A percentile compares a stretch with the other conserved stretches of the same genome.
Evolutionary conservation across 1,284 basidiomycete species (phyloP).

Genomic region (Mycosarcoma mackinlayi): DNA sequence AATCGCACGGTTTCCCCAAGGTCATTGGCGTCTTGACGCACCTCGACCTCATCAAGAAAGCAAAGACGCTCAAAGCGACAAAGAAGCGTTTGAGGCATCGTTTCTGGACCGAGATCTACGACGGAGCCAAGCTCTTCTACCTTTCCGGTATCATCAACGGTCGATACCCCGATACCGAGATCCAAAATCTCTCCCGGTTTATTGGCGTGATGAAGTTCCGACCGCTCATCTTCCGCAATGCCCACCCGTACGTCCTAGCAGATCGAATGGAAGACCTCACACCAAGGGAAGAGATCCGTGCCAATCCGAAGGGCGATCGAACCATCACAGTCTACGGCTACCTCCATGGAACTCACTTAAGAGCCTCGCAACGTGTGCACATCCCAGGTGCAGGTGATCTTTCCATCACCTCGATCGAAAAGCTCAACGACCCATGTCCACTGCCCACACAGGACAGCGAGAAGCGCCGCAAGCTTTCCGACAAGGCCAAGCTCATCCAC

Average conservation of each 20-base stretch:
- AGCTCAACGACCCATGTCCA: slow-evolving; percentile 92
- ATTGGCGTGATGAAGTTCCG: slow-evolving; percentile 99
- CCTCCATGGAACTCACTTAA: slow-evolving; percentile 73
- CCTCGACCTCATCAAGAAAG: slow-evolving; percentile 95
- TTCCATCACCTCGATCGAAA: slow-evolving; percentile 78
- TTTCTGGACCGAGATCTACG: slow-evolving; percentile 99
- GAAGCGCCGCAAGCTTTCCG: slow-evolving; percentile 89
- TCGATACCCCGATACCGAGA: slow-evolving; percentile 96
- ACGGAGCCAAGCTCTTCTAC: slow-evolving; percentile 98
- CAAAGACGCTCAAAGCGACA: slow-evolving; percentile 84
- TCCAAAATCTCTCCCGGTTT: slow-evolving; percentile 90
- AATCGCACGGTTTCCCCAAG: slow-evolving; percentile 97
- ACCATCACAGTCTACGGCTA: slow-evolving; percentile 95
- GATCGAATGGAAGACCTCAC: slow-evolving; percentile 97
- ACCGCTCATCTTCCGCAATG: slow-evolving; percentile 93
- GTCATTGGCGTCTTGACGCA: slow-evolving; percentile 96
- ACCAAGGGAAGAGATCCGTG: slow-evolving; percentile 82
- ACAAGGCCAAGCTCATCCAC: slow-evolving; percentile 94
- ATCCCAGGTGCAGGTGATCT: slow-evolving; percentile 92
- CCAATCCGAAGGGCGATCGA: slow-evolving; percentile 87
- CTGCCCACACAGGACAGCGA: slow-evolving; percentile 91
- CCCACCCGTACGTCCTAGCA: slow-evolving; percentile 93
- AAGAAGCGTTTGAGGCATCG: slow-evolving; percentile 97
- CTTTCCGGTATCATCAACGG: slow-evolving; percentile 97
- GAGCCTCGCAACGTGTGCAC: slow-evolving; percentile 83